These are phyloP conservation scores for Aphanomyces stellatus DNA, from an alignment of 352 stramenopile species.

Conservation along the genomic window DNA sequence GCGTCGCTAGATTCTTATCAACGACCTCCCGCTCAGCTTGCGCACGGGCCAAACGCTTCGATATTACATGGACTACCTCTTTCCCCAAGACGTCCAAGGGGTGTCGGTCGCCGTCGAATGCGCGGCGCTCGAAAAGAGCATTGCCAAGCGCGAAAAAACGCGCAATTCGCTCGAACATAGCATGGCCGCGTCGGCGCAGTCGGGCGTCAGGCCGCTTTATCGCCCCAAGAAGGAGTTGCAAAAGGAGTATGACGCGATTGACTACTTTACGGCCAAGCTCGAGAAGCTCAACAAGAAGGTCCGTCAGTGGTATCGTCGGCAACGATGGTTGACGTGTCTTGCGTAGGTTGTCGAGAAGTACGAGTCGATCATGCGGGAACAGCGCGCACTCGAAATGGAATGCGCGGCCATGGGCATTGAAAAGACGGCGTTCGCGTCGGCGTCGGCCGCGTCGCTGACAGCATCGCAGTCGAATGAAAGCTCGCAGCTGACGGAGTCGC, in stretches of 20 bases:
- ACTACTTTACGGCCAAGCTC: conserved; percentile 48
- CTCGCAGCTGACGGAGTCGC: neutral
- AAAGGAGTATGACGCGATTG: conserved; percentile 39
- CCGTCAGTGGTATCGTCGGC: neutral
- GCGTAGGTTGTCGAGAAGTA: conserved; percentile 31
- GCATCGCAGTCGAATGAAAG: neutral
- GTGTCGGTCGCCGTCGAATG: conserved; percentile 72
- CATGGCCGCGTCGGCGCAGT: conserved; percentile 37
- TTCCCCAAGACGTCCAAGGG: conserved; percentile 44
- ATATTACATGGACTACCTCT: conserved; percentile 63
- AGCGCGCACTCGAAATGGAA: conserved; percentile 37
- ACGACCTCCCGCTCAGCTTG: conserved; percentile 51
- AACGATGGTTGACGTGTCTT: neutral
- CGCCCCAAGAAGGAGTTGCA: conserved; percentile 24
- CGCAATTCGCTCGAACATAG: conserved; percentile 45
- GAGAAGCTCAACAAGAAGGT: conserved; percentile 49
- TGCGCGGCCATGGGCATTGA: neutral
- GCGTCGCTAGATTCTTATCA: conserved; percentile 33
- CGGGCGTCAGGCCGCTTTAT: conserved; percentile 34
- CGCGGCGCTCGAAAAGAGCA: conserved; percentile 38
- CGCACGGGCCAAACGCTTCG: conserved; percentile 50
- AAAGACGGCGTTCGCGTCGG: neutral
- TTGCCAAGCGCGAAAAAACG: conserved; percentile 38
- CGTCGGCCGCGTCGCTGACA: neutral
- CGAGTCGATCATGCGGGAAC: conserved; percentile 48